Evolutionary conservation across 148 eudicot genomes (phyloP), one percentile per base, ranked within the genome.

Genomic region (Fallopia convolvulus): DNA sequence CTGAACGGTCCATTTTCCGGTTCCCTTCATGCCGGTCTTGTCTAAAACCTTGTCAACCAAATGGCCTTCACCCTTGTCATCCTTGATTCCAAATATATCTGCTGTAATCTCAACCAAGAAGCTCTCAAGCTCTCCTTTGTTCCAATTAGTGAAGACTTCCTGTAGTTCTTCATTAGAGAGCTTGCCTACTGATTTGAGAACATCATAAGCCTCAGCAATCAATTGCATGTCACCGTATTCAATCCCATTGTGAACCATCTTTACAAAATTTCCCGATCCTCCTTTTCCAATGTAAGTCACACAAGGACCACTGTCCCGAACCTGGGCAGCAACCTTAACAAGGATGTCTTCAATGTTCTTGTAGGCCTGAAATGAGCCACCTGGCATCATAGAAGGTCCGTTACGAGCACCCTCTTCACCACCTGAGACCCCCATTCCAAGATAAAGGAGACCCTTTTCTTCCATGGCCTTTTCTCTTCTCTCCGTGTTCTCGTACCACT

Each of bases 391-490:
- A 68, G 98, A 93, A 55, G 98, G 98, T 61, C 98, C 98, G 44
- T 83, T 63, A 12, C 98, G 85, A 33, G 98, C 96, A 79, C 98
- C 98, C 80, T 93, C 98, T 85, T 93, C 98, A 65, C 98, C 97
- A 72, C 97, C 97, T 14, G 97, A 93, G 80, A 93, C 97, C 79
- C 97, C 97, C 97, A 93, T 93, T 77, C 97, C 97, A 23, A 92
- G 94, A 84, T 93, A 93, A 56, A 88, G 95, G 3, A 93, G 81
- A 50, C 98, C 96, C 83, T 83, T 70, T 61, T 91, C 90, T 56
- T 81, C 82, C 93, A 91, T 82, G 39, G 83, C 96, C 77, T 93
- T 91, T 81, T 88, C 90, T 84, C 98, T 88, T 75, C 98, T 93
- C 84, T 93, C 96, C 1, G 98, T 93, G 87, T 93, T 93, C 82